Conservation (phyloP, 192 early-diverging fungal genomes). For the Pilobolus umbonatus region DNA sequence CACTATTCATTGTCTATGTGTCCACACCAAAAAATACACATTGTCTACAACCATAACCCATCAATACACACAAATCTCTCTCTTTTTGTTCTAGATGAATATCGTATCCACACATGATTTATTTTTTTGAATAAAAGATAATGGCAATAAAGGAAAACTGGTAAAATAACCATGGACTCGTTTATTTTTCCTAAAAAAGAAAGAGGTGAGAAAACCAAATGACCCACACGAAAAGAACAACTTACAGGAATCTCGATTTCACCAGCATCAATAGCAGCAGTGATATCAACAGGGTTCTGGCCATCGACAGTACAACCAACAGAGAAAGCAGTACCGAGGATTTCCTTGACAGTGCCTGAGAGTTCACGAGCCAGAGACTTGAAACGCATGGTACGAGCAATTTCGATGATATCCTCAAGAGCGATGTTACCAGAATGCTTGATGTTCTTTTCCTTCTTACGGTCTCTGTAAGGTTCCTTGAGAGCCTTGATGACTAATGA, state of each 20-base stretch:
- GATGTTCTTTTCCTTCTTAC: conserved; percentile 99
- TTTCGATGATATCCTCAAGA: conserved; percentile 88
- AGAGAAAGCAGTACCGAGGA: conserved; percentile 91
- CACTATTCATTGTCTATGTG: too few species aligned
- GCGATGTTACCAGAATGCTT: conserved; percentile 96
- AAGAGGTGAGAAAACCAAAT: too few species aligned
- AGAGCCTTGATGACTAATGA: conserved; percentile 96
- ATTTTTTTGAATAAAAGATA: too few species aligned
- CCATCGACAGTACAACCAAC: conserved; percentile 99
- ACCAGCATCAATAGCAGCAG: conserved; percentile 80
- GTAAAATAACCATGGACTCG: too few species aligned
- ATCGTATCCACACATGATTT: too few species aligned
- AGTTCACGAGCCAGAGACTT: conserved; percentile 95
- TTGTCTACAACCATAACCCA: too few species aligned
- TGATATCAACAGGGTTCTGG: conserved; percentile 83
- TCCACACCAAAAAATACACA: too few species aligned
- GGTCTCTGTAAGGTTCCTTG: conserved; percentile 94
- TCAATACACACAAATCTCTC: too few species aligned
- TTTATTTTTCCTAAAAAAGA: too few species aligned
- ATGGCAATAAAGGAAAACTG: too few species aligned
- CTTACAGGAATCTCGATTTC: conserved; percentile 67
- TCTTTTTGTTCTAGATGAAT: too few species aligned
- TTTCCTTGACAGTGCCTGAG: conserved; percentile 92
- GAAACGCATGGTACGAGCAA: conserved; percentile 92
- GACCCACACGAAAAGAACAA: conserved; percentile 2